Conservation (phyloP, 257 asterid genomes). For the Mentha longifolia region DNA sequence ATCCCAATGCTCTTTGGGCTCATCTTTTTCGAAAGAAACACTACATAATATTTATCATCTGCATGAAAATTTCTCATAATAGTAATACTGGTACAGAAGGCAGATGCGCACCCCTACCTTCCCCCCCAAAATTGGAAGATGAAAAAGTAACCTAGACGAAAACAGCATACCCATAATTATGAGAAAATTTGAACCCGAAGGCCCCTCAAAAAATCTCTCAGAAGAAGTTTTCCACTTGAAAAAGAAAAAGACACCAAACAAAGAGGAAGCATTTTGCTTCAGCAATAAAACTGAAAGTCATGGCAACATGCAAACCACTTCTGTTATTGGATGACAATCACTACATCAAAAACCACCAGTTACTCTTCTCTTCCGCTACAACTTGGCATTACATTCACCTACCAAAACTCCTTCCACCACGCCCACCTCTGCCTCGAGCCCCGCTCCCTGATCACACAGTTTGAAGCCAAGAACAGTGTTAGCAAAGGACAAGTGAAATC, state of each 20-base stretch:
- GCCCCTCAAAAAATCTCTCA: slow-evolving; percentile 25
- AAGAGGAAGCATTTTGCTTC: slow-evolving; percentile 39
- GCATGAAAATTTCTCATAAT: slow-evolving; percentile 11
- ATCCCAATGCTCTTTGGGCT: not conserved
- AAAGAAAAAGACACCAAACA: slow-evolving; percentile 12
- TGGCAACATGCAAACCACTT: slow-evolving; percentile 24
- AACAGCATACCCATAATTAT: not conserved
- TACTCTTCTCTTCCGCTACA: slow-evolving; percentile 31
- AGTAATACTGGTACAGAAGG: slow-evolving; percentile 6
- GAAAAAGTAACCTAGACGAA: slow-evolving; percentile 27
- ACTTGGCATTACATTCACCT: slow-evolving; percentile 38
- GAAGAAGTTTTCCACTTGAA: not conserved
- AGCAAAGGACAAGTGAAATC: slow-evolving; percentile 3
- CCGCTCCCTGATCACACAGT: slow-evolving; percentile 57
- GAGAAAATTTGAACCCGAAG: slow-evolving; percentile 9
- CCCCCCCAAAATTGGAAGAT: slow-evolving; percentile 25
- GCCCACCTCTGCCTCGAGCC: slow-evolving; percentile 66
- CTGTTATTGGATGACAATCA: slow-evolving; percentile 22
- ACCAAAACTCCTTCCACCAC: slow-evolving; percentile 63
- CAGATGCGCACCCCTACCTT: not conserved
- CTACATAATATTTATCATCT: not conserved
- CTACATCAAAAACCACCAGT: slow-evolving; percentile 49
- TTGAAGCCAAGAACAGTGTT: slow-evolving; percentile 5
- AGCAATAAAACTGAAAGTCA: slow-evolving; percentile 18
- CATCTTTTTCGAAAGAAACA: not conserved